Percentiles rank a stretch among this genome's conserved stretches.
These are phyloP conservation scores for Calonectria ilicicola DNA, from an alignment of 2,329 filamentous ascomycete genomes.

Conservation along the genomic window DNA sequence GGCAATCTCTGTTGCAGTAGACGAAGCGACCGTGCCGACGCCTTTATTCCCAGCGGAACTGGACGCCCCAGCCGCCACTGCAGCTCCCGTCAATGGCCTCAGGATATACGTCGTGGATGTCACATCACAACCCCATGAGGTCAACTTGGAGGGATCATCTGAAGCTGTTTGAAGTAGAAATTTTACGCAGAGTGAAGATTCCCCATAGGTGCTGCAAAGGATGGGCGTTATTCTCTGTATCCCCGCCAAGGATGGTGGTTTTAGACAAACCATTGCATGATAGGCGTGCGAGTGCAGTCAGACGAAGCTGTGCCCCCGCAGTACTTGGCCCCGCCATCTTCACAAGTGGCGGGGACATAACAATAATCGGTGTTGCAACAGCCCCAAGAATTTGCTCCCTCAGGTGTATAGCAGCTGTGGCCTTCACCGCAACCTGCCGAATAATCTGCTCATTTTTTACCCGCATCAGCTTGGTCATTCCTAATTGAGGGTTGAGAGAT, in stretches of 20 bases:
- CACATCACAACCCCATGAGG: slow-evolving; percentile 18
- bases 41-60: background rate
- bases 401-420: background rate
- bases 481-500: no score
- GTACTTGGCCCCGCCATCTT: background rate
- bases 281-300: background rate
- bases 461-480: background rate
- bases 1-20: background rate
- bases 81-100: background rate
- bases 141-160: slow-evolving; percentile 5
- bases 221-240: background rate
- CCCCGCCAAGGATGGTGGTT: no score
- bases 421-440: background rate
- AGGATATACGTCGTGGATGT: slow-evolving; percentile 7
- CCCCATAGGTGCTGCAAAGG: background rate
- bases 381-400: background rate
- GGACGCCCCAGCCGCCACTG: background rate
- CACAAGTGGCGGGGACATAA: background rate
- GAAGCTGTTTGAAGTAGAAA: background rate
- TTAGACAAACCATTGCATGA: background rate
- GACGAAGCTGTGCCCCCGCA: background rate
- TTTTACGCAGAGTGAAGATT: background rate
- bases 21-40: background rate
- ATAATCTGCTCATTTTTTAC: background rate
- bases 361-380: background rate